Percentiles rank a stretch among this genome's conserved stretches.
Evolutionary conservation across 495 filamentous ascomycete species (phyloP).

Genomic region (Annulohypoxylon nitens): DNA sequence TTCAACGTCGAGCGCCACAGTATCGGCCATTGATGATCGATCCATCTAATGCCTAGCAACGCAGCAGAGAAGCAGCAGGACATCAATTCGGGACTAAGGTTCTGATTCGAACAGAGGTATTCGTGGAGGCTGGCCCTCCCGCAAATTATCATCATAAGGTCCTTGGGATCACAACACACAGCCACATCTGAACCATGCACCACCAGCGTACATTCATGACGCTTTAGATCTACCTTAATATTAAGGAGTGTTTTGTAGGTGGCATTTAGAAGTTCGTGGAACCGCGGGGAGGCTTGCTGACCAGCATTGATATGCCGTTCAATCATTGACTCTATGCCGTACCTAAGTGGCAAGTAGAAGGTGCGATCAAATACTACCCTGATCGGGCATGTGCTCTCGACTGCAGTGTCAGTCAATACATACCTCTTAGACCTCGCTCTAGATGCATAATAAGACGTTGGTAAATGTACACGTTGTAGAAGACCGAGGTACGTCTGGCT

Average conservation of each 20-base stretch:
- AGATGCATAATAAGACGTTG: constrained; percentile 14
- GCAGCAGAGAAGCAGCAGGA: not conserved
- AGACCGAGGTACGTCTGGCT: constrained; percentile 39
- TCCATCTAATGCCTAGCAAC: not conserved
- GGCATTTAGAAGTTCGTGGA: constrained; percentile 10
- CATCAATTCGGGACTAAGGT: not conserved
- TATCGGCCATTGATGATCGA: not conserved
- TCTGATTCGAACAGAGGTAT: not conserved
- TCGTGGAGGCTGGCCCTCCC: constrained; percentile 9
- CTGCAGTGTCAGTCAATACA: too few species aligned
- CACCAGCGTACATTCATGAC: too few species aligned
- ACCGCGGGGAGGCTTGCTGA: constrained; percentile 3
- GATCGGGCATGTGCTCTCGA: too few species aligned
- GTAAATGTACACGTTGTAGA: constrained; percentile 16
- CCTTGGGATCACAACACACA: not conserved
- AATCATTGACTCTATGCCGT: constrained; percentile 14
- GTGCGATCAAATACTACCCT: not conserved
- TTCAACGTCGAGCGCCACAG: not conserved
- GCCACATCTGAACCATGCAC: too few species aligned
- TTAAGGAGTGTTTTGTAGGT: not conserved
- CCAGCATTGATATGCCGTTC: not conserved
- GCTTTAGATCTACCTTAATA: too few species aligned
- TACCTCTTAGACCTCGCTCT: too few species aligned
- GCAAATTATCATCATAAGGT: not conserved
- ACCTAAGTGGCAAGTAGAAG: not conserved